Evolutionary conservation across 139 green algal species (phyloP).

Genomic region (Chlamydomonas incerta): DNA sequence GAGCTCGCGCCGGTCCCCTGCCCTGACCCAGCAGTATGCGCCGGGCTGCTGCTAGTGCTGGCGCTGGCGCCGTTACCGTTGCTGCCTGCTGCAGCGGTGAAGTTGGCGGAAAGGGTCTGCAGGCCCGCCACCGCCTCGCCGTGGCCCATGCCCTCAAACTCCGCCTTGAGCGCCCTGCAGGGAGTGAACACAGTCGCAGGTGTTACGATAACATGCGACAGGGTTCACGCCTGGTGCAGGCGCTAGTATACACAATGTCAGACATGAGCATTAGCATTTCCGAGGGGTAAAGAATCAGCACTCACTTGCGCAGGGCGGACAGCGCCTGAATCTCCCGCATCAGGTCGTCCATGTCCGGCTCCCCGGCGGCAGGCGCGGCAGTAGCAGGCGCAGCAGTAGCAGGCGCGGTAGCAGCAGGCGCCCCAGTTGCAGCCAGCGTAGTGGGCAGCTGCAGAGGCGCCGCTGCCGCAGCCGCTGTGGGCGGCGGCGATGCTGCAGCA

Average conservation of each 20-base stretch:
- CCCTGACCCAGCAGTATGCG: neutral
- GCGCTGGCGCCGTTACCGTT: neutral
- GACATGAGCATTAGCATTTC: no score
- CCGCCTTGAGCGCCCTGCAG: slow-evolving; percentile 51
- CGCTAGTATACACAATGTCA: no score
- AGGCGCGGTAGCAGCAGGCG: neutral
- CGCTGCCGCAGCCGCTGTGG: neutral
- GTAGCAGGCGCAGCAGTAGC: neutral
- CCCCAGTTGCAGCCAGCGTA: neutral
- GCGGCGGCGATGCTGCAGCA: neutral
- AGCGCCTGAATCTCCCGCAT: slow-evolving; percentile 57
- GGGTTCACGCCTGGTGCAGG: no score
- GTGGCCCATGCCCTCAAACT: slow-evolving; percentile 65
- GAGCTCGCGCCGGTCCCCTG: no score
- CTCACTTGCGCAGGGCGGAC: slow-evolving; percentile 45
- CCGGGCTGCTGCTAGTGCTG: no score
- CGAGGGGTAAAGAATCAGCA: no score
- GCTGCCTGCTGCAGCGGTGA: neutral
- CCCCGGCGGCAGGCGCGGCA: neutral
- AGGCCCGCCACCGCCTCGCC: slow-evolving; percentile 48
- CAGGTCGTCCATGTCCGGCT: slow-evolving; percentile 23
- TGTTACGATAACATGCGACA: no score
- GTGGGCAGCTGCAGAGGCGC: neutral
- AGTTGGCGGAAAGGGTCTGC: slow-evolving; percentile 35
- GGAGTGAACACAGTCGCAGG: no score